These are phyloP conservation scores for Apium graveolens DNA, from an alignment of 129 eudicot genomes.

Conservation along the genomic window DNA sequence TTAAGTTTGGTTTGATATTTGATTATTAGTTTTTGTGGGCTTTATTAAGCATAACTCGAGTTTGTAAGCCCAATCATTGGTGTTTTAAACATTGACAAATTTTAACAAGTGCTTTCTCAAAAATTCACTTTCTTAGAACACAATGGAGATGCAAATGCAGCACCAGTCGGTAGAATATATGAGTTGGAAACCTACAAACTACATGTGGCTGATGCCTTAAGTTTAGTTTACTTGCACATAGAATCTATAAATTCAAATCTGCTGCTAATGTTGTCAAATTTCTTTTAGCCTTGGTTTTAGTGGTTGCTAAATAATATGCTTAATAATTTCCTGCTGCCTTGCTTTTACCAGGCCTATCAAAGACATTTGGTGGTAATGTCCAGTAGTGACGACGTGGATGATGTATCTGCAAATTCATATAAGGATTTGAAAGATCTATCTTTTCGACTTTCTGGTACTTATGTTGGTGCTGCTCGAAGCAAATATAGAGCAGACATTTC, in stretches of 20 bases:
- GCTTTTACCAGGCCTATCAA: slow-evolving; percentile 51
- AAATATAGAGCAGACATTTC: slow-evolving; percentile 51
- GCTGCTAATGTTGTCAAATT: not conserved
- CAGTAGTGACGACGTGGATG: slow-evolving; percentile 27
- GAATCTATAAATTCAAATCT: not conserved
- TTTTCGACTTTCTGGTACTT: slow-evolving; percentile 57
- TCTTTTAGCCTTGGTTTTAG: not conserved
- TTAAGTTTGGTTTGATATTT: no score
- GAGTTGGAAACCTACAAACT: not conserved
- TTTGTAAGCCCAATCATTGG: no score
- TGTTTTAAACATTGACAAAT: no score
- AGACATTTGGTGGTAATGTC: slow-evolving; percentile 40
- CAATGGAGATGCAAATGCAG: no score
- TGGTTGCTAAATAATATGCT: not conserved
- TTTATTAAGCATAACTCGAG: no score
- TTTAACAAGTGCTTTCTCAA: no score
- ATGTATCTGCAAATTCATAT: slow-evolving; percentile 38
- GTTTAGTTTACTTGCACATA: not conserved
- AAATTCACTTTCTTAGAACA: no score
- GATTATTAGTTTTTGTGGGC: no score
- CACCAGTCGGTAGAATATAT: no score
- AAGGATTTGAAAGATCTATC: slow-evolving; percentile 84
- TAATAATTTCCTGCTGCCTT: slow-evolving; percentile 8
- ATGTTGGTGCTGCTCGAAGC: slow-evolving; percentile 59
- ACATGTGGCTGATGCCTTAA: not conserved